A percentile compares a stretch with the other conserved stretches of the same genome.
Conservation (phyloP, 2,329 filamentous ascomycete genomes). For the Diplodia mutila region DNA sequence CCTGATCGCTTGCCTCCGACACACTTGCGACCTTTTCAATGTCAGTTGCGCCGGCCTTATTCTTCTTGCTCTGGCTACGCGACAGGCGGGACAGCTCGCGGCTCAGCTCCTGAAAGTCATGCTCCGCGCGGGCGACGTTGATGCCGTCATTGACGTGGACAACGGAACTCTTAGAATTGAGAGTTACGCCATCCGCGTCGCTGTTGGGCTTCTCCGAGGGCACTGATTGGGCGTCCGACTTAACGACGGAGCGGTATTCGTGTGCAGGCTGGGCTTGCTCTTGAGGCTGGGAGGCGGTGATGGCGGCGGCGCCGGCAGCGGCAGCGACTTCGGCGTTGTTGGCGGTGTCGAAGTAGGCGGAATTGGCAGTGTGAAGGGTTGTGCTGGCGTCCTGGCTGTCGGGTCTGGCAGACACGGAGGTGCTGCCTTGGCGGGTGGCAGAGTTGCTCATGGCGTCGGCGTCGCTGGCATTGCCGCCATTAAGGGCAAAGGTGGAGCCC, state of each 20-base stretch:
- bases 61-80: constrained; percentile 51
- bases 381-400: constrained; percentile 6
- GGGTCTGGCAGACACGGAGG: background rate
- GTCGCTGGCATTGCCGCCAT: background rate
- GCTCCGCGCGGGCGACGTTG: constrained; percentile 68
- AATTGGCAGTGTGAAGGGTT: constrained; percentile 7
- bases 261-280: background rate
- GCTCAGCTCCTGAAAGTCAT: constrained; percentile 70
- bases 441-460: background rate
- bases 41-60: constrained; percentile 47
- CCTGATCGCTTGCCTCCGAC: constrained; percentile 42
- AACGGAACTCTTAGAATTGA: constrained; percentile 24
- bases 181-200: constrained; percentile 11
- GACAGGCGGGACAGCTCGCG: constrained; percentile 49
- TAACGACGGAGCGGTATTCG: constrained; percentile 14
- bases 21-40: constrained; percentile 59
- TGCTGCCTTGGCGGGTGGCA: background rate
- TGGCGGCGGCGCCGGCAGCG: background rate
- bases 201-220: constrained; percentile 14
- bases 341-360: background rate
- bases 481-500: background rate
- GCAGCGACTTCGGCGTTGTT: background rate
- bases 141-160: constrained; percentile 24
- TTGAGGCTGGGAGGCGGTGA: background rate
- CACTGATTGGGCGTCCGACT: background rate